Percentiles rank a stretch among this genome's conserved stretches.
Evolutionary conservation across 148 eudicot genomes (phyloP).

Genomic region (Diospyros lotus): DNA sequence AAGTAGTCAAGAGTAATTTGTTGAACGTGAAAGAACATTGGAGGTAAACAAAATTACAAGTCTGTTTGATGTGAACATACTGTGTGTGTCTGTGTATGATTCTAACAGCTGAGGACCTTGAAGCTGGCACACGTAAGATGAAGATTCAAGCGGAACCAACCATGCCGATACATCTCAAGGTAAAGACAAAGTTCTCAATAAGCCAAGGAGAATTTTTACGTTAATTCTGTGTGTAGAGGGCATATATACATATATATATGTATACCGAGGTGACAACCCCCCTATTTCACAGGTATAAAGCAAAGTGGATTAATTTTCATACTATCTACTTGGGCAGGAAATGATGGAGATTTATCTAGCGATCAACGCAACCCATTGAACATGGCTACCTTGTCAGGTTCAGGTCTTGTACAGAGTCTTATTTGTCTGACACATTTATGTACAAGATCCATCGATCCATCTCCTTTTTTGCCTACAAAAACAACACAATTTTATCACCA

Average conservation of each 20-base stretch:
- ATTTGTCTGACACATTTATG: constrained; percentile 41
- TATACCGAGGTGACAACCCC: constrained; percentile 17
- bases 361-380: constrained; percentile 41
- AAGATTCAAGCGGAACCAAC: constrained; percentile 80
- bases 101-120: constrained; percentile 85
- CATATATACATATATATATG: background rate
- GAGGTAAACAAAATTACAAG: background rate
- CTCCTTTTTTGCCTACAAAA: background rate
- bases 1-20: no score
- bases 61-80: background rate
- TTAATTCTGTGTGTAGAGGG: background rate
- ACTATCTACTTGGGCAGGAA: constrained; percentile 55
- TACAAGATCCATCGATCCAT: constrained; percentile 44
- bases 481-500: background rate
- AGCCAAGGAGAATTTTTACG: background rate
- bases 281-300: background rate
- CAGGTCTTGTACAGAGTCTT: constrained; percentile 63
- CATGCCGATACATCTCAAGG: constrained; percentile 82
- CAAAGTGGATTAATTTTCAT: constrained; percentile 24
- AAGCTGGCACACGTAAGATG: constrained; percentile 57
- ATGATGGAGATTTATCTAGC: constrained; percentile 38
- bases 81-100: background rate
- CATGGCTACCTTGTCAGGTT: constrained; percentile 68
- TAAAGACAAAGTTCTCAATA: constrained; percentile 11
- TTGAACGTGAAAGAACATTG: no score